phyloP scores from a whole-genome alignment of 1,139 yeast species.

The Kodamaea suecica region DNA sequence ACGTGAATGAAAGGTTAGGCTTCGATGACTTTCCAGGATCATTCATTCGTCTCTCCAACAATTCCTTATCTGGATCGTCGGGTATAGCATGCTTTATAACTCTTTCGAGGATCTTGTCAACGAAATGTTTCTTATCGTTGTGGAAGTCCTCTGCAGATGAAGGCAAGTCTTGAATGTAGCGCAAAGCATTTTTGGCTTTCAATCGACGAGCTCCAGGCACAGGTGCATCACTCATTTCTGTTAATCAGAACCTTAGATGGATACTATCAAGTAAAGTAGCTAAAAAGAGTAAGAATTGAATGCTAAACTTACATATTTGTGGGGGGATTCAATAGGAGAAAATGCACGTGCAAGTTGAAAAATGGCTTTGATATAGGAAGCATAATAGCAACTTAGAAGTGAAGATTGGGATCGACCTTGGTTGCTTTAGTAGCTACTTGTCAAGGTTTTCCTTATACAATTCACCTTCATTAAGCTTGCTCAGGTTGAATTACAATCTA shows the following conservation, averaged over 20 bases:
- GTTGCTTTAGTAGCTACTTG: too few species aligned
- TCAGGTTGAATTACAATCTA: background rate
- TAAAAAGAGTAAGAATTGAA: too few species aligned
- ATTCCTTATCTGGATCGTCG: conserved; percentile 45
- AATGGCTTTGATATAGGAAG: too few species aligned
- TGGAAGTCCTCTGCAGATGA: conserved; percentile 25
- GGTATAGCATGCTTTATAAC: conserved; percentile 49
- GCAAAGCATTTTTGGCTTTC: background rate
- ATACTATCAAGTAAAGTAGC: too few species aligned
- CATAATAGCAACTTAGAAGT: too few species aligned
- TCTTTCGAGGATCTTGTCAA: conserved; percentile 56
- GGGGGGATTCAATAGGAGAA: too few species aligned
- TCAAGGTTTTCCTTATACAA: background rate
- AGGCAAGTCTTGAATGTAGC: conserved; percentile 19
- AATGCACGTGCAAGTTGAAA: background rate
- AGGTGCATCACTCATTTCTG: background rate
- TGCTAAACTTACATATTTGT: too few species aligned
- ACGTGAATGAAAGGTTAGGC: conserved; percentile 50
- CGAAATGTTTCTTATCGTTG: conserved; percentile 39
- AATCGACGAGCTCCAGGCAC: conserved; percentile 2
- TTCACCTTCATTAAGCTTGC: too few species aligned
- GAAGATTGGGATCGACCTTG: too few species aligned
- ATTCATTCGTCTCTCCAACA: conserved; percentile 39
- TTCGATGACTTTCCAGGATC: conserved; percentile 44
- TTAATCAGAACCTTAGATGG: too few species aligned